Conservation (phyloP, 2,329 filamentous ascomycete species). For the Sarocladiaceae sp. region DNA sequence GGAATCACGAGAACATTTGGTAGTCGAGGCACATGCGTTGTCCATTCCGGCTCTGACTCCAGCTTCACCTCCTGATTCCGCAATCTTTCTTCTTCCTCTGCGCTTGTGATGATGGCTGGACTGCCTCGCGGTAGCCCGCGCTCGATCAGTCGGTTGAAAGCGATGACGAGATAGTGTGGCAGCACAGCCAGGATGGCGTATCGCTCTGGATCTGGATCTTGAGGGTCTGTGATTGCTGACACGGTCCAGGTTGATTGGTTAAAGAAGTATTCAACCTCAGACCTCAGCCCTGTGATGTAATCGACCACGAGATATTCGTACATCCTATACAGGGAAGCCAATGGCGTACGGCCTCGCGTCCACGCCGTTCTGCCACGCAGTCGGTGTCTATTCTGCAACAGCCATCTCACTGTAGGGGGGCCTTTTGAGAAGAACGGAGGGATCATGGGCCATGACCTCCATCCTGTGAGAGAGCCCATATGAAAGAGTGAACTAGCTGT, state of each 20-base stretch:
- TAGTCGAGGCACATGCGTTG: background rate
- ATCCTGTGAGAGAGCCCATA: too few relatives aligned
- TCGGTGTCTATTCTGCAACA: too few relatives aligned
- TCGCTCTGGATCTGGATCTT: background rate
- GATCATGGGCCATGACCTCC: too few relatives aligned
- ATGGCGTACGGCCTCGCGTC: too few relatives aligned
- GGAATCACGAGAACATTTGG: background rate
- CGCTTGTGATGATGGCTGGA: background rate
- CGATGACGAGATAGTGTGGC: background rate
- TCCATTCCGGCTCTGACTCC: background rate
- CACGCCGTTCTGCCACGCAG: too few relatives aligned
- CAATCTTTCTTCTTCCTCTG: background rate
- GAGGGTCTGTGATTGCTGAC: background rate
- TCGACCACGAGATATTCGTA: too few relatives aligned
- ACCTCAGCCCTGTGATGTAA: too few relatives aligned
- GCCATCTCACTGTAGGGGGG: too few relatives aligned
- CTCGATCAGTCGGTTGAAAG: constrained; percentile 1
- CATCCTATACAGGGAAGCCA: too few relatives aligned
- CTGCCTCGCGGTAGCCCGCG: background rate
- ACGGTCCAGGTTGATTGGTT: background rate
- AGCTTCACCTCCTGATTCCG: background rate
- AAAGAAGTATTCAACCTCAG: too few relatives aligned
- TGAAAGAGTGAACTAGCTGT: too few relatives aligned
- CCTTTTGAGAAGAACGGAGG: too few relatives aligned
- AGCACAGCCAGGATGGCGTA: background rate